phyloP scores from a whole-genome alignment of 1,139 yeast species.

The Meyerozyma elateridarum region DNA sequence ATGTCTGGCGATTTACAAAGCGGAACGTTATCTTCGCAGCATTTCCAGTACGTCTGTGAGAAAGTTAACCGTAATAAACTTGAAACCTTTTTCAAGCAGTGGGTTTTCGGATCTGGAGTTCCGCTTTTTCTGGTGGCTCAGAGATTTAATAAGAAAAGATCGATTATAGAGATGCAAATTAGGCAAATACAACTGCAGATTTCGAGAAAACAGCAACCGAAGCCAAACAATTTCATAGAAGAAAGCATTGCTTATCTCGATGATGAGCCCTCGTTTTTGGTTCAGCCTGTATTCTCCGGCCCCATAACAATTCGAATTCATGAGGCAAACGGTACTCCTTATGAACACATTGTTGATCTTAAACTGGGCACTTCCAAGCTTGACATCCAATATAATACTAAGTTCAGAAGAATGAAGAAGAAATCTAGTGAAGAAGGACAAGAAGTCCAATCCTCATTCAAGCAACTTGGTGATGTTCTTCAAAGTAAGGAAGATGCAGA shows the following conservation, averaged over 20 bases:
- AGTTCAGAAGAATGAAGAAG: constrained; percentile 71
- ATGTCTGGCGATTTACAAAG: constrained; percentile 90
- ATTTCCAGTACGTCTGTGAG: constrained; percentile 90
- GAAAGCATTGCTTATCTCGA: constrained; percentile 42
- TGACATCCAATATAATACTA: constrained; percentile 93
- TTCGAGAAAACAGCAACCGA: constrained; percentile 30
- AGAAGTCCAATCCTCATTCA: constrained; percentile 41
- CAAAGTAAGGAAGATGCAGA: constrained; percentile 53
- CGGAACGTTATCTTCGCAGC: constrained; percentile 74
- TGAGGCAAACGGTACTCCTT: constrained; percentile 99
- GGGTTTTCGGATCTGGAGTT: constrained; percentile 89
- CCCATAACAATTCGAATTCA: constrained; percentile 97
- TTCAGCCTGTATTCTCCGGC: constrained; percentile 66
- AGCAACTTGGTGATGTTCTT: constrained; percentile 77
- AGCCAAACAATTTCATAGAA: constrained; percentile 36
- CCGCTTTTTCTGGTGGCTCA: constrained; percentile 89
- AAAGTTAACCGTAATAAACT: constrained; percentile 85
- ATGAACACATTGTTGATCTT: constrained; percentile 92
- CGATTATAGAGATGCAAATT: constrained; percentile 91
- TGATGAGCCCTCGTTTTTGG: constrained; percentile 32
- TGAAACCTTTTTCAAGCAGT: constrained; percentile 82
- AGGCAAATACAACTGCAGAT: constrained; percentile 82
- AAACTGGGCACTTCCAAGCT: constrained; percentile 81
- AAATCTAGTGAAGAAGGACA: constrained; percentile 35
- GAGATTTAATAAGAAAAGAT: constrained; percentile 86